Evolutionary conservation across 2,329 filamentous ascomycete genomes (phyloP).

Genomic region (Fusarium graminum): DNA sequence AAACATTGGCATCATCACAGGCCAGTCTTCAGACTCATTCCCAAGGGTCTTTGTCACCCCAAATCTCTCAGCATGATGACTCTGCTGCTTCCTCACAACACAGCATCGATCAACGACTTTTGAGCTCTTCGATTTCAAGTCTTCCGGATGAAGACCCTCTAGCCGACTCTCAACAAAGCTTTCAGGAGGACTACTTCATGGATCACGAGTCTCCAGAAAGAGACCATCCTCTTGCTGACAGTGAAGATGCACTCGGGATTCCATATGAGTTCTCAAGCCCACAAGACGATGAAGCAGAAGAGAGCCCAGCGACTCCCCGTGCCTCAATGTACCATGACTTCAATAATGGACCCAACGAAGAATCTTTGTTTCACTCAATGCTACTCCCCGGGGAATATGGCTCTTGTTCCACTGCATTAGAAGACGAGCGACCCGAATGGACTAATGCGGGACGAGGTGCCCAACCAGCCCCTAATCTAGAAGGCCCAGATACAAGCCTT

Average conservation of each 20-base stretch:
- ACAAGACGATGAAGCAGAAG: conserved; percentile 54
- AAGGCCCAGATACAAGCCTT: conserved; percentile 39
- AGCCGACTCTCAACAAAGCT: conserved; percentile 45
- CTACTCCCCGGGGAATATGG: conserved; percentile 29
- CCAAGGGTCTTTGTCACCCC: conserved; percentile 34
- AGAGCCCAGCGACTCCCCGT: conserved; percentile 64
- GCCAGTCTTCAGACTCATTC: conserved; percentile 46
- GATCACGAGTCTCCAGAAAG: conserved; percentile 40
- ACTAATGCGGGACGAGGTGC: conserved; percentile 38
- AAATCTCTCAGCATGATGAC: conserved; percentile 37
- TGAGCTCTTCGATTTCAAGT: conserved; percentile 38
- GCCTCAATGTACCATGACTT: conserved; percentile 62
- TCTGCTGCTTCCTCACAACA: conserved; percentile 16
- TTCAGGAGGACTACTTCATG: conserved; percentile 44
- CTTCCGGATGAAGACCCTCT: conserved; percentile 37
- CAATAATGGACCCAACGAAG: conserved; percentile 44
- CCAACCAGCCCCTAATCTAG: conserved; percentile 39
- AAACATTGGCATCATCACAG: conserved; percentile 45
- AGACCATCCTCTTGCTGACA: conserved; percentile 58
- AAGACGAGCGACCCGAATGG: conserved; percentile 41
- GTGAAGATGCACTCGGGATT: conserved; percentile 68
- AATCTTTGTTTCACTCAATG: conserved; percentile 51
- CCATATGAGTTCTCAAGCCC: conserved; percentile 64
- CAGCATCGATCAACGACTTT: conserved; percentile 32
- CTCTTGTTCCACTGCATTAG: conserved; percentile 38